Evolutionary conservation across 805 yeast genomes (phyloP), one percentile per base, ranked within the genome.

Genomic region (Saccharomycopsis sp.): DNA sequence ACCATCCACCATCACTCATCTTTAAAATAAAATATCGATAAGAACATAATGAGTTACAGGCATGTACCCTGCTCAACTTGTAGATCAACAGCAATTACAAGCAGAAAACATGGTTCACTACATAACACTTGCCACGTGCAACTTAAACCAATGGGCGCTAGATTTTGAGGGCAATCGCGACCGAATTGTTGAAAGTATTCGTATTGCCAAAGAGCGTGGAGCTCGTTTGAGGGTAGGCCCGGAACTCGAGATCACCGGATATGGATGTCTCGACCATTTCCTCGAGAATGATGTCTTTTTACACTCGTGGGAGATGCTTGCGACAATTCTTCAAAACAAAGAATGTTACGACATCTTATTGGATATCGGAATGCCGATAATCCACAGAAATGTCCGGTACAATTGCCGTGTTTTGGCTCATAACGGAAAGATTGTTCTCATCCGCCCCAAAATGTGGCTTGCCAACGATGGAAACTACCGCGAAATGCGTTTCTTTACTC

Each of bases 381-480:
- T 89, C 61, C 97, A 91, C 72, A 89, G 88, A 68, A 85, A 87
- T 58, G 87, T 90, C 64, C 83, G 93, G 66, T 96, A 89, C 77
- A 94, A 94, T 69, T 94, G 98, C 75, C 83, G 99, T 62, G 74
- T 94, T 52, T 72, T 94, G 49, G 86, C 97, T 1, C 81, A 83
- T 69, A 84, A 91, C 72, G 90, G 92, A 41, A 76, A 82, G 67
- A 87, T 94, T 57, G 72, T 92, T 52, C 77, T 93, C 64, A 93
- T 94, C 64, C 82, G 98, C 66, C 99, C 99, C 17, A 94, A 94
- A 70, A 68, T 94, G 52, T 86, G 91, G 81, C 78, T 94, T 55
- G 98, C 98, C 17, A 96, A 94, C 69, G 99, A 94, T 73, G 99
- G 99, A 0, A 94, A 94, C 70, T 94, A 96, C 73, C 82, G 99